Conservation (phyloP, 148 eudicot genomes). For the Pharnaceum exiguum region DNA sequence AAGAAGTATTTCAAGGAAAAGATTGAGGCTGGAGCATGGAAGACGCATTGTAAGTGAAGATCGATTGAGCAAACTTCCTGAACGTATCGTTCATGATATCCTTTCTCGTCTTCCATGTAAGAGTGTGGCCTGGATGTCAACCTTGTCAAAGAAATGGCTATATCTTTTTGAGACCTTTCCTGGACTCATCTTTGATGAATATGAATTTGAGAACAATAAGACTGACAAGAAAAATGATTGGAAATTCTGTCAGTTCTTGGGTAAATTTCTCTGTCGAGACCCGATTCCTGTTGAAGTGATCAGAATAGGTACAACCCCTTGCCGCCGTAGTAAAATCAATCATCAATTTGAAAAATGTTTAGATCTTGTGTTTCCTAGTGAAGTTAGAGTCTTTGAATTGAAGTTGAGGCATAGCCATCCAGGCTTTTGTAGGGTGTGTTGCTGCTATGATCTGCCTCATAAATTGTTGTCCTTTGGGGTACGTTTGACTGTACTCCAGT, state of each 20-base stretch:
- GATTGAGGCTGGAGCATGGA: slow-evolving; percentile 8
- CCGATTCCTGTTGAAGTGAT: background rate
- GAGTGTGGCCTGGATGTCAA: slow-evolving; percentile 4
- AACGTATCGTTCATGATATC: background rate
- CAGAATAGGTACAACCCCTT: background rate
- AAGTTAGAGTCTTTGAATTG: slow-evolving; percentile 6
- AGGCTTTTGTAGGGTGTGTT: background rate
- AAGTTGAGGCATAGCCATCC: background rate
- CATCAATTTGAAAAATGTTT: background rate
- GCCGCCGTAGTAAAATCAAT: background rate
- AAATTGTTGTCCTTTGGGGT: background rate
- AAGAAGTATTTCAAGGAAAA: background rate
- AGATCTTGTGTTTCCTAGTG: background rate
- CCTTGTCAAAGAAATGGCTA: slow-evolving; percentile 3
- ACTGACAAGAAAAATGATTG: background rate
- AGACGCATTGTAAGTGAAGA: background rate
- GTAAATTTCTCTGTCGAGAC: background rate
- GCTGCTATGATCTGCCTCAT: background rate
- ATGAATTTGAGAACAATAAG: background rate
- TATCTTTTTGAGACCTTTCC: slow-evolving; percentile 1
- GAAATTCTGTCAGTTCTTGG: background rate
- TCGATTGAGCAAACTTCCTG: slow-evolving; percentile 6
- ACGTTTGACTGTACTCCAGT: slow-evolving; percentile 3
- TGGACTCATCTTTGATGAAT: slow-evolving; percentile 1
- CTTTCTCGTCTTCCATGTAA: slow-evolving; percentile 13